phyloP scores from a whole-genome alignment of 352 stramenopile species.

The Phytopythium montanum region DNA sequence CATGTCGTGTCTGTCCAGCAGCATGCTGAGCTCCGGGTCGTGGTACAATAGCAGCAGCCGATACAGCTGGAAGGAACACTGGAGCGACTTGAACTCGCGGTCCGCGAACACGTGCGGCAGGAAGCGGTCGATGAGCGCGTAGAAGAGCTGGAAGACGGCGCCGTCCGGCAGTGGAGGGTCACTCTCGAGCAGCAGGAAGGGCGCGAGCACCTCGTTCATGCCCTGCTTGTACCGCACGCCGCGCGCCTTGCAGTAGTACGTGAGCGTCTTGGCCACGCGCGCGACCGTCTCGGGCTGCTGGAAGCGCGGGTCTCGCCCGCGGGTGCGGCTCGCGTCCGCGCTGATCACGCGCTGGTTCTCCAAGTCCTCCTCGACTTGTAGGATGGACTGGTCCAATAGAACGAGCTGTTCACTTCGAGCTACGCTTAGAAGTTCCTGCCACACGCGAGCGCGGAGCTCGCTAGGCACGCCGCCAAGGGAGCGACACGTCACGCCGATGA shows the following conservation, averaged over 20 bases:
- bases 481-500: constrained; percentile 66
- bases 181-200: constrained; percentile 82
- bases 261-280: constrained; percentile 82
- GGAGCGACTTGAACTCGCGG: constrained; percentile 87
- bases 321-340: constrained; percentile 82
- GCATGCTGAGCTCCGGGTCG: constrained; percentile 85
- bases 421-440: constrained; percentile 77
- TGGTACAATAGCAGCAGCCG: constrained; percentile 91
- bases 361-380: constrained; percentile 77
- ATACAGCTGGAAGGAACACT: constrained; percentile 92
- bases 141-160: constrained; percentile 86
- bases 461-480: constrained; percentile 59
- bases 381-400: constrained; percentile 68
- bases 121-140: constrained; percentile 87
- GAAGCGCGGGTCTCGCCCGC: constrained; percentile 78
- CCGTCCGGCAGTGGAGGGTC: constrained; percentile 43
- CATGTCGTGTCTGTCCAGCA: constrained; percentile 90
- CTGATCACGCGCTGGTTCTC: constrained; percentile 90
- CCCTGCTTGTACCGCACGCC: constrained; percentile 92
- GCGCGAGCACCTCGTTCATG: constrained; percentile 93
- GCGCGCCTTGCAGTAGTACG: constrained; percentile 91
- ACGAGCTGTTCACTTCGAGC: constrained; percentile 55
- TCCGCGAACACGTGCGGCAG: constrained; percentile 87
- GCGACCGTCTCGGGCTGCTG: constrained; percentile 68
- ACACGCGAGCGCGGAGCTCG: constrained; percentile 54